phyloP scores from a whole-genome alignment of 2,329 filamentous ascomycete genomes.

The Endothia cerciana region DNA sequence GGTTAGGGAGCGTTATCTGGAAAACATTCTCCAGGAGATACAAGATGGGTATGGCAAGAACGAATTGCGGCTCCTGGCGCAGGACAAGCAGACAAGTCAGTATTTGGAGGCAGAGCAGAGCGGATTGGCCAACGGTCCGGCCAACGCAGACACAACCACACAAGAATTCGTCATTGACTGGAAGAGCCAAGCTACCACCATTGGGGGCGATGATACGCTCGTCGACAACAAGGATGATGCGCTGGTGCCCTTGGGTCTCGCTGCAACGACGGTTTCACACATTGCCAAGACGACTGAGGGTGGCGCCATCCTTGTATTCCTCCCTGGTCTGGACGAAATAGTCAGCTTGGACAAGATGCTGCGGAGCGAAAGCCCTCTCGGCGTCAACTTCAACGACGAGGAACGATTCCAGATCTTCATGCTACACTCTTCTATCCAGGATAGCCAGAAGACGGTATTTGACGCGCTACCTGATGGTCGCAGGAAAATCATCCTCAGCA shows the following conservation, averaged over 20 bases:
- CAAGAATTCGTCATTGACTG: constrained; percentile 14
- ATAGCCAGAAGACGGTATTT: constrained; percentile 47
- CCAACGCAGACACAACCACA: background rate
- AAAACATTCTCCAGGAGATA: constrained; percentile 12
- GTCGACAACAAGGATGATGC: constrained; percentile 7
- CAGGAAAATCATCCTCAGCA: constrained; percentile 53
- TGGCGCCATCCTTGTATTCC: constrained; percentile 52
- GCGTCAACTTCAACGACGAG: constrained; percentile 45
- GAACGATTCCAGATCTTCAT: constrained; percentile 46
- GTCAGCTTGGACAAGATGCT: constrained; percentile 41
- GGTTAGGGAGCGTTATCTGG: constrained; percentile 20
- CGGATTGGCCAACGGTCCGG: background rate
- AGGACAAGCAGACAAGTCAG: background rate
- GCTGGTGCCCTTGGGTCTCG: constrained; percentile 45
- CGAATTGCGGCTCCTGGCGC: background rate
- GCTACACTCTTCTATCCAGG: constrained; percentile 51
- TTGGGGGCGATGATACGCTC: background rate
- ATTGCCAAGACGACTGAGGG: constrained; percentile 45
- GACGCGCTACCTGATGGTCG: constrained; percentile 42
- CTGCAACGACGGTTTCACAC: constrained; percentile 48
- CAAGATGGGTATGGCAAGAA: background rate
- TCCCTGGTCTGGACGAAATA: constrained; percentile 42
- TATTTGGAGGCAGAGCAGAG: constrained; percentile 3
- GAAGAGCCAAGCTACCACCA: background rate
- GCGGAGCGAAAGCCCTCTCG: constrained; percentile 37